Evolutionary conservation across 139 green algal species (phyloP).

Genomic region (Desmodesmus armatus): DNA sequence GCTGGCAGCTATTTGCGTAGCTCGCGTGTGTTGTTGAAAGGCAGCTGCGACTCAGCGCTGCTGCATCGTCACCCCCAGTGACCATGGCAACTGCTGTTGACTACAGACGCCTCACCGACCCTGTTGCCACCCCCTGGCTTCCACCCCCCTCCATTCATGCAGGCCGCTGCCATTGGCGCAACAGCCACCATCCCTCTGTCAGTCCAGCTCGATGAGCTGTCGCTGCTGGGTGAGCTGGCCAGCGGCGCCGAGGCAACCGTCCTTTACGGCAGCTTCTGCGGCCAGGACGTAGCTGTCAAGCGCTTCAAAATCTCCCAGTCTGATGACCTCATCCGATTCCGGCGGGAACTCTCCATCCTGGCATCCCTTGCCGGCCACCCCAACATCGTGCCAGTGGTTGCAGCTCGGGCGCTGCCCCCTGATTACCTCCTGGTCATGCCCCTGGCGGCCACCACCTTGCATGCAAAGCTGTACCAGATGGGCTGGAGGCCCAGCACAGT

Average conservation of each 20-base stretch:
- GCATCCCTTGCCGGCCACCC: slow-evolving; percentile 57
- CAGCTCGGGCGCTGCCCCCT: slow-evolving; percentile 75
- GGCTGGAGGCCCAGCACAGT: slow-evolving; percentile 69
- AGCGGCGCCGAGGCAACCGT: slow-evolving; percentile 14
- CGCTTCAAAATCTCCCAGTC: slow-evolving; percentile 63
- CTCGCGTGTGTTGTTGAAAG: too few species aligned
- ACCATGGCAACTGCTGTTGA: too few species aligned
- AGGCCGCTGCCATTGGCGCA: slow-evolving; percentile 19
- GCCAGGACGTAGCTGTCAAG: slow-evolving; percentile 82
- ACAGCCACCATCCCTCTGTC: slow-evolving; percentile 43
- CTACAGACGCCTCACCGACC: too few species aligned
- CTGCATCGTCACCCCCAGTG: too few species aligned
- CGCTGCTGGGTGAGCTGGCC: slow-evolving; percentile 23
- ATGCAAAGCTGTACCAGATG: slow-evolving; percentile 62
- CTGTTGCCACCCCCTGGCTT: too few species aligned
- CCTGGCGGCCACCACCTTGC: slow-evolving; percentile 64
- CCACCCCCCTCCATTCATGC: too few species aligned
- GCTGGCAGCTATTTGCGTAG: too few species aligned
- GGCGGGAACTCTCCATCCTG: slow-evolving; percentile 74
- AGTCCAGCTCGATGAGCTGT: slow-evolving; percentile 32
- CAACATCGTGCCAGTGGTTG: slow-evolving; percentile 57
- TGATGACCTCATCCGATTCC: slow-evolving; percentile 80
- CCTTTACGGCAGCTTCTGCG: background rate
- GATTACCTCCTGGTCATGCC: slow-evolving; percentile 79
- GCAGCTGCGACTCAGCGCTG: too few species aligned